Percentiles rank a stretch among this genome's conserved stretches.
These are phyloP conservation scores for Magnaporthiopsis incrustans DNA, from an alignment of 2,329 filamentous ascomycete species.

Conservation along the genomic window DNA sequence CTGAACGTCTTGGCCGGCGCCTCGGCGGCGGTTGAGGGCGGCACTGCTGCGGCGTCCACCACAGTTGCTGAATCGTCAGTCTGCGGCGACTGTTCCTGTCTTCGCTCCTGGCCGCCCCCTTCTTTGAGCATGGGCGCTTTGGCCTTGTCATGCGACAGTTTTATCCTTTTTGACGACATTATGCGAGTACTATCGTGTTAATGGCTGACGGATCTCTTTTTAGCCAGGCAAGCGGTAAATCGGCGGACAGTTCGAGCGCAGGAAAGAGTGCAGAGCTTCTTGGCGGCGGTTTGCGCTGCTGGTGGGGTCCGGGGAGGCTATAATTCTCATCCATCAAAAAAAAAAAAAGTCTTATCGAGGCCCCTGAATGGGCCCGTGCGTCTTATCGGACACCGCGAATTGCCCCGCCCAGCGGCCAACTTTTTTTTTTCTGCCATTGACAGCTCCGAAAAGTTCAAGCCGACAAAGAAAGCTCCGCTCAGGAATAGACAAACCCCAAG, in stretches of 20 bases:
- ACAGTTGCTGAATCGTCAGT: conserved; percentile 2
- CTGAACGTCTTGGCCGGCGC: conserved; percentile 50
- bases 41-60: not conserved
- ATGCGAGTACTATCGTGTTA: not conserved
- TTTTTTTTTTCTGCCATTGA: not conserved
- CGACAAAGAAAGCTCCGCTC: not conserved
- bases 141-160: conserved; percentile 1
- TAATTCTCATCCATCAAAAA: conserved; percentile 9
- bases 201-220: not conserved
- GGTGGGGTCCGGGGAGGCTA: conserved; percentile 1
- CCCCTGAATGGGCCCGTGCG: conserved; percentile 7
- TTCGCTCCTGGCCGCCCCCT: not conserved
- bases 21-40: conserved; percentile 1
- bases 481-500: not conserved
- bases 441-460: not conserved
- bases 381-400: conserved; percentile 9
- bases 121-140: not conserved
- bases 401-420: not conserved
- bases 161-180: conserved; percentile 3
- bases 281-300: not conserved
- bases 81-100: conserved; percentile 1
- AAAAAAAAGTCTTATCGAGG: conserved; percentile 9
- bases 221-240: not conserved
- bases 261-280: not conserved
- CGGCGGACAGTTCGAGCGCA: not conserved